A percentile compares a stretch with the other conserved stretches of the same genome.
Conservation (phyloP, 108 stramenopile species). For the Pinguiococcus pyrenoidosus region DNA sequence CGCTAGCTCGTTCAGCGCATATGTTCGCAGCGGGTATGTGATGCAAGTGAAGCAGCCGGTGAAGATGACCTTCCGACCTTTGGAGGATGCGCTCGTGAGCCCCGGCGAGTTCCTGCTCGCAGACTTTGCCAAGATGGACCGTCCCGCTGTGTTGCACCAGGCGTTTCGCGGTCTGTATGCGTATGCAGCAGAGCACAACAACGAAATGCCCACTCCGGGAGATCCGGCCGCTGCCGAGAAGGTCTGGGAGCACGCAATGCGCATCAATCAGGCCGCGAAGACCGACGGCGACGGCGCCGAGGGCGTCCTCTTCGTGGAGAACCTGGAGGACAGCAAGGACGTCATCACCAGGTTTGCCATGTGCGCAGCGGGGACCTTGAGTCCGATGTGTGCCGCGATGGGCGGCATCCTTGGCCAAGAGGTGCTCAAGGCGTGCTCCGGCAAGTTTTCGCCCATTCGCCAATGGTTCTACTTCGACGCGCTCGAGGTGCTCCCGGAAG, state of each 20-base stretch:
- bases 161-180: conserved; percentile 64
- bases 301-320: conserved; percentile 16
- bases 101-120: conserved; percentile 77
- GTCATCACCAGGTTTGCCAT: conserved; percentile 46
- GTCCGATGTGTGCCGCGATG: conserved; percentile 85
- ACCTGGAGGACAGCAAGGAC: conserved; percentile 11
- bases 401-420: conserved; percentile 98
- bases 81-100: conserved; percentile 53
- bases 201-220: conserved; percentile 60
- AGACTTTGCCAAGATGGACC: conserved; percentile 96
- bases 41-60: conserved; percentile 72
- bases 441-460: conserved; percentile 90
- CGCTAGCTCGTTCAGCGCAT: conserved; percentile 10
- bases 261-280: conserved; percentile 39
- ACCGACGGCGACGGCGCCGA: conserved; percentile 37
- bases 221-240: conserved; percentile 49
- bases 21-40: conserved; percentile 57
- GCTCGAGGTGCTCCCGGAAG: conserved; percentile 68
- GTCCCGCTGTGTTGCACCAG: conserved; percentile 67
- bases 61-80: conserved; percentile 63
- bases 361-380: conserved; percentile 62
- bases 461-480: conserved; percentile 96
- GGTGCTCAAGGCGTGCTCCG: conserved; percentile 94
- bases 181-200: conserved; percentile 21
- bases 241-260: conserved; percentile 24